Evolutionary conservation across 2,329 filamentous ascomycete genomes (phyloP).

Genomic region (Colletotrichum sp.): DNA sequence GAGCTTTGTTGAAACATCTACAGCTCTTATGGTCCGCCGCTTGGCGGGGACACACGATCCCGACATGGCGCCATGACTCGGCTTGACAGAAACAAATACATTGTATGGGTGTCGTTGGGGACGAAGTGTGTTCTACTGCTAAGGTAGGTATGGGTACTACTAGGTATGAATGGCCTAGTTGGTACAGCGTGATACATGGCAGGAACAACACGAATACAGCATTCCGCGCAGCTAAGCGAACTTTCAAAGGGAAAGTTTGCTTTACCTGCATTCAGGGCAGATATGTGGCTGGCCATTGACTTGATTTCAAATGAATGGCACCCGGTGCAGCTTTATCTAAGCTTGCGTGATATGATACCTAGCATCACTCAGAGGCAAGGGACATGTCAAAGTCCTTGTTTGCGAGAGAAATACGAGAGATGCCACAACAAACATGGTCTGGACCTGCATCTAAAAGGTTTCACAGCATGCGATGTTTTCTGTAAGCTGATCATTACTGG

Average conservation of each 20-base stretch:
- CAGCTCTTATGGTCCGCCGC: not conserved
- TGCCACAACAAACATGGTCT: not conserved
- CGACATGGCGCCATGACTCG: not conserved
- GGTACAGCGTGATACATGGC: accelerated
- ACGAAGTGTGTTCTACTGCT: not conserved
- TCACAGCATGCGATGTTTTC: not conserved
- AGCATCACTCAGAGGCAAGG: not conserved
- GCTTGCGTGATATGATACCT: no score
- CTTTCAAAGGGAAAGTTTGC: not conserved
- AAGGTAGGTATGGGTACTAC: no score
- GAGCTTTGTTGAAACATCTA: not conserved
- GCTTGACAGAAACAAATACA: not conserved
- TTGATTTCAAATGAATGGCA: accelerated
- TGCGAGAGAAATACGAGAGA: not conserved
- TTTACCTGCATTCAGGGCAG: not conserved
- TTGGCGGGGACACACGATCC: not conserved
- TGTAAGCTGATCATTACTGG: accelerated
- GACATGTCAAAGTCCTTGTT: accelerated
- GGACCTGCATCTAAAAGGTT: not conserved
- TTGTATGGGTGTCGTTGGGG: not conserved
- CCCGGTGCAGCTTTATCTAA: not conserved
- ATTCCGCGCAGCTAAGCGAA: accelerated
- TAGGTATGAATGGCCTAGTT: not conserved
- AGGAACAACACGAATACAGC: not conserved
- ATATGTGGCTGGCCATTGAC: not conserved